Evolutionary conservation across 2,329 filamentous ascomycete species (phyloP).

Genomic region (Chlorencoelia australis): DNA sequence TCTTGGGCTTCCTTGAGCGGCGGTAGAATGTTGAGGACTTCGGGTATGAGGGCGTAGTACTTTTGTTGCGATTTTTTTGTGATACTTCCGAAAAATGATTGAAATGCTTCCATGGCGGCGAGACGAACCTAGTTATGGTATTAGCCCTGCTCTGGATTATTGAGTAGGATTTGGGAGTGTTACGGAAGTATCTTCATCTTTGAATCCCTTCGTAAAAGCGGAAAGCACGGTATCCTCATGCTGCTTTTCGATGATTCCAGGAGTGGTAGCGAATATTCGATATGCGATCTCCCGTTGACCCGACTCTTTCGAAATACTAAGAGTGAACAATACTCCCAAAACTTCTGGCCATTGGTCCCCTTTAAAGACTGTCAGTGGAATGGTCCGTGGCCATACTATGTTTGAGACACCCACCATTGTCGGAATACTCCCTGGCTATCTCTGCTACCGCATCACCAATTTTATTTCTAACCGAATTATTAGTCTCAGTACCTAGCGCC

Average conservation of each 20-base stretch:
- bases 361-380: conserved; percentile 29
- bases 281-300: conserved; percentile 87
- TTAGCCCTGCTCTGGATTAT: background rate
- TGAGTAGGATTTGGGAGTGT: conserved; percentile 25
- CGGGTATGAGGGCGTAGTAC: conserved; percentile 78
- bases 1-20: conserved; percentile 88
- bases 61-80: conserved; percentile 80
- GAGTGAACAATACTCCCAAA: conserved; percentile 73
- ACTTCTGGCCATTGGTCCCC: conserved; percentile 85
- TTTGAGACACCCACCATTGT: conserved; percentile 57
- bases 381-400: background rate
- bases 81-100: conserved; percentile 88
- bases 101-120: conserved; percentile 92
- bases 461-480: conserved; percentile 77
- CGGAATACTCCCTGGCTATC: conserved; percentile 86
- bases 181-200: conserved; percentile 74
- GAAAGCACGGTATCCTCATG: conserved; percentile 83
- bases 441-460: conserved; percentile 97
- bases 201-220: conserved; percentile 87
- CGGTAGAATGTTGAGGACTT: conserved; percentile 87
- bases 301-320: conserved; percentile 76
- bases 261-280: conserved; percentile 89
- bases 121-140: conserved; percentile 59
- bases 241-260: conserved; percentile 90
- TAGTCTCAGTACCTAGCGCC: conserved; percentile 61